Percentiles rank a stretch among this genome's conserved stretches.
Evolutionary conservation across 2,329 filamentous ascomycete species (phyloP).

Genomic region (Colletotrichum shisoi): DNA sequence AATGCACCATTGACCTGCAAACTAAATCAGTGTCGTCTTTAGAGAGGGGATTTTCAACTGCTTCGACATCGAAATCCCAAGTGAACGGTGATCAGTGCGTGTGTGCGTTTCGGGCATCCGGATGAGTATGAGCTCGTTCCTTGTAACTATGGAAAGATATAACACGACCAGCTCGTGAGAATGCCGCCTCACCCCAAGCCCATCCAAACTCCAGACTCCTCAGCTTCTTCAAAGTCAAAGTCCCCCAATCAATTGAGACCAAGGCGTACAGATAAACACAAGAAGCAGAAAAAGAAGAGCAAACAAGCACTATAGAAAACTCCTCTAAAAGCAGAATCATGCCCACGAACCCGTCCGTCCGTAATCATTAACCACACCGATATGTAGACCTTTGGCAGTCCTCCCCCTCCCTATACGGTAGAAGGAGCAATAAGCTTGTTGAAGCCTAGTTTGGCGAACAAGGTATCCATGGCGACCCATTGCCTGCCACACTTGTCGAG

Average conservation of each 20-base stretch:
- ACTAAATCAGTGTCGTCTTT: too few species aligned
- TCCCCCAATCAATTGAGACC: background rate
- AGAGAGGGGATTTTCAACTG: too few species aligned
- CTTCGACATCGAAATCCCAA: too few species aligned
- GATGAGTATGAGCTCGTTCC: background rate
- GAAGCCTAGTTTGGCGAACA: constrained; percentile 77
- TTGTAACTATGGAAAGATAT: background rate
- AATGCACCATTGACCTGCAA: too few species aligned
- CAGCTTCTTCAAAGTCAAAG: background rate
- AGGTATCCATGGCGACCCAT: constrained; percentile 91
- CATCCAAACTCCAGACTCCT: constrained; percentile 17
- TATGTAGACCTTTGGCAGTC: background rate
- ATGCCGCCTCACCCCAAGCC: background rate
- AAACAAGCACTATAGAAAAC: background rate
- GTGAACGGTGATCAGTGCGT: too few species aligned
- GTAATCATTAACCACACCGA: constrained; percentile 18
- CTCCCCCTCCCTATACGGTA: constrained; percentile 6
- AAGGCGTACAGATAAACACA: background rate
- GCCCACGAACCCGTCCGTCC: background rate
- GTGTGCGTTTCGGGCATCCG: background rate
- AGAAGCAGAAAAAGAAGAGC: background rate
- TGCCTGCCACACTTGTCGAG: constrained; percentile 88
- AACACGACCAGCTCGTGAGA: background rate
- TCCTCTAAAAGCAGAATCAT: background rate
- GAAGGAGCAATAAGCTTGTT: constrained; percentile 44